Percentiles rank a stretch among this genome's conserved stretches.
phyloP scores from a whole-genome alignment of 345 rosid genomes.

The Stellera chamaejasme region DNA sequence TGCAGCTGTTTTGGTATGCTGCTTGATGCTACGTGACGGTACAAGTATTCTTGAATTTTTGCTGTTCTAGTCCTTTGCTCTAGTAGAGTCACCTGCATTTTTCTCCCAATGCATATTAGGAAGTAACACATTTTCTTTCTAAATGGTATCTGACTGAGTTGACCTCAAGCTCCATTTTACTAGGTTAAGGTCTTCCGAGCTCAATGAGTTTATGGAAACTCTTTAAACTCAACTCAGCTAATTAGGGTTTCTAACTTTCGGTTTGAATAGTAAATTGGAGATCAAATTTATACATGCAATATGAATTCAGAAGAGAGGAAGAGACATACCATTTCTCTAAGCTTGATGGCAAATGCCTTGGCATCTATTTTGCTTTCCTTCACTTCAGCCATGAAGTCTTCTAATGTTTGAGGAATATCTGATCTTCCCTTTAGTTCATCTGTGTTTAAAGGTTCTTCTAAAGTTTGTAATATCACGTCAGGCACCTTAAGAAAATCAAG shows the following conservation, averaged over 20 bases:
- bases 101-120: background rate
- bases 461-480: conserved; percentile 65
- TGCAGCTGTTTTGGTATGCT: conserved; percentile 95
- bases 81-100: conserved; percentile 47
- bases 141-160: background rate
- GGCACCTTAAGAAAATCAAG: conserved; percentile 49
- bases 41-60: conserved; percentile 85
- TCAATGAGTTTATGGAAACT: too few species aligned
- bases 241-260: too few species aligned
- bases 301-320: background rate
- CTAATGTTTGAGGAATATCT: conserved; percentile 70
- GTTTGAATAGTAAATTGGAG: too few species aligned
- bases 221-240: too few species aligned
- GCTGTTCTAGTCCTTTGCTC: conserved; percentile 92
- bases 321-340: conserved; percentile 68
- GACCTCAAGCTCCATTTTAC: too few species aligned
- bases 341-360: conserved; percentile 73
- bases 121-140: background rate
- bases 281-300: too few species aligned
- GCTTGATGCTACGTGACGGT: conserved; percentile 89
- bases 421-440: conserved; percentile 68
- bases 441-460: conserved; percentile 49
- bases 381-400: conserved; percentile 67
- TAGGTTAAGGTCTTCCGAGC: too few species aligned
- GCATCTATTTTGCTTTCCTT: conserved; percentile 58